These are phyloP conservation scores for Solanum hybrid DNA, from an alignment of 305 asterid species.

Conservation along the genomic window DNA sequence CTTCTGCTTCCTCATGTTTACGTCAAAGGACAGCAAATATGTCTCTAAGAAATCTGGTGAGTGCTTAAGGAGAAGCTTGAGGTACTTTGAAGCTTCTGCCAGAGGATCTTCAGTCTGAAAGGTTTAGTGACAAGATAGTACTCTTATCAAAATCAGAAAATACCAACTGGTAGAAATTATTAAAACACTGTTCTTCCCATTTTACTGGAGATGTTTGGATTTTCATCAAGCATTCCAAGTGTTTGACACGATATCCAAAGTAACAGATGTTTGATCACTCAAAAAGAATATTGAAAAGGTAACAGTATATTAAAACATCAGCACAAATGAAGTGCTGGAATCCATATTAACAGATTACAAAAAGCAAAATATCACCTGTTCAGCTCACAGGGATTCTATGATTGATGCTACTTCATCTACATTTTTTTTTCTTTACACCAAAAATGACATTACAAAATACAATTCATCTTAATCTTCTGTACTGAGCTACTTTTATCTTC, in stretches of 20 bases:
- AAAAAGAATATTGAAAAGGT: not conserved
- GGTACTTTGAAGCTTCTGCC: conserved; percentile 86
- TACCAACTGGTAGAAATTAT: not conserved
- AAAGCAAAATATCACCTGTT: not conserved
- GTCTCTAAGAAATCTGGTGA: conserved; percentile 80
- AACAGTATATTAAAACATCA: not conserved
- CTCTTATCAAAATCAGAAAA: not conserved
- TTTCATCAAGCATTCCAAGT: not conserved
- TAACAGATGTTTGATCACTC: not conserved
- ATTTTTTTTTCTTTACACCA: not conserved
- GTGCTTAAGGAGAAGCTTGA: conserved; percentile 95
- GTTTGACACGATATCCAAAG: not conserved
- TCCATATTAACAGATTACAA: not conserved
- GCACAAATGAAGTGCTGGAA: not conserved
- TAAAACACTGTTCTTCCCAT: not conserved
- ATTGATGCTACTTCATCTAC: not conserved
- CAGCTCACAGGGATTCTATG: not conserved
- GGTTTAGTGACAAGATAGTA: conserved; percentile 8
- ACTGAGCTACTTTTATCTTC: not conserved
- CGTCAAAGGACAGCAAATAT: conserved; percentile 87
- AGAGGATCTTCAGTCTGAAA: conserved; percentile 86
- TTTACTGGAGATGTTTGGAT: not conserved
- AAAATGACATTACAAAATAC: not conserved
- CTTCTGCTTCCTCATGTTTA: conserved; percentile 84
- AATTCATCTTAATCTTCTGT: not conserved